Percentiles rank a stretch among this genome's conserved stretches.
Conservation (phyloP, 106 monocot genomes). For the Dactylorhiza incarnata region DNA sequence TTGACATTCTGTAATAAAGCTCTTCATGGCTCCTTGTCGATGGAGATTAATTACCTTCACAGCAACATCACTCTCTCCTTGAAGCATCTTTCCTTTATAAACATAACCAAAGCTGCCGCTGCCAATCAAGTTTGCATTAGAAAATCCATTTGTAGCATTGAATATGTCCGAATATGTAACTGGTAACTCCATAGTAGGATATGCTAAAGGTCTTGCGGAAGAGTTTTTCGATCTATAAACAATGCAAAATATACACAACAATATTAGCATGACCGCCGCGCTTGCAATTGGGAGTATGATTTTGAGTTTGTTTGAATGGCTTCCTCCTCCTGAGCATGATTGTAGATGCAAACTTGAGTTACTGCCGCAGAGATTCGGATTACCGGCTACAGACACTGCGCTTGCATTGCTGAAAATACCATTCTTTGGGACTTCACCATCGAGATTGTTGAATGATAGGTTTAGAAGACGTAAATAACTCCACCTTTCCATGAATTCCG, state of each 20-base stretch:
- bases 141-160: conserved; percentile 25
- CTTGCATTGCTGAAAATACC: conserved; percentile 13
- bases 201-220: background rate
- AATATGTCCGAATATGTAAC: conserved; percentile 28
- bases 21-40: conserved; percentile 27
- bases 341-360: conserved; percentile 18
- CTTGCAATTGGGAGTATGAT: conserved; percentile 5
- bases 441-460: conserved; percentile 31
- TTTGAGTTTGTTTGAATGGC: background rate
- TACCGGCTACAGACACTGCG: conserved; percentile 10
- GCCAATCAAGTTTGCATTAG: conserved; percentile 24
- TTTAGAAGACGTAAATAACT: conserved; percentile 13
- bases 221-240: background rate
- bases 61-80: conserved; percentile 2
- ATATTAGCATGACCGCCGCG: background rate
- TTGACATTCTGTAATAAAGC: conserved; percentile 47
- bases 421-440: conserved; percentile 24
- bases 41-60: conserved; percentile 28
- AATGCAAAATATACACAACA: background rate
- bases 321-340: conserved; percentile 4
- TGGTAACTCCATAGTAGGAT: background rate
- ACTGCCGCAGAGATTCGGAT: conserved; percentile 26
- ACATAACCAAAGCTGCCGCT: conserved; percentile 35
- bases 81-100: conserved; percentile 16
- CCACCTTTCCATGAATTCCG: conserved; percentile 15